Conservation (phyloP, 2,329 filamentous ascomycete species). For the Penicillium sp. region DNA sequence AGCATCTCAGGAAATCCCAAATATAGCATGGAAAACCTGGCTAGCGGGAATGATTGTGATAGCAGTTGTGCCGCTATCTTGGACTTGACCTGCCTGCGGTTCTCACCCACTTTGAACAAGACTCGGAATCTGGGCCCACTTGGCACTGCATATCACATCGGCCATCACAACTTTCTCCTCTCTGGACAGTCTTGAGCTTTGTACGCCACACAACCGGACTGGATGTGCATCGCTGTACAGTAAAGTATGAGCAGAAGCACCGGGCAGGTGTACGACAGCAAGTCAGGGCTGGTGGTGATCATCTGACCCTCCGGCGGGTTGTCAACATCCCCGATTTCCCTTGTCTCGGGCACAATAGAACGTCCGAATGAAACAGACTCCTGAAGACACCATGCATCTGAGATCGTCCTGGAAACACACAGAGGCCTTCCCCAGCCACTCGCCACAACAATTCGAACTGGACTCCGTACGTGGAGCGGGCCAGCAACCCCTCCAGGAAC, state of each 20-base stretch:
- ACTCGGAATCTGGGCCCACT: constrained; percentile 14
- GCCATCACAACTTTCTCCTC: constrained; percentile 9
- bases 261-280: neutral
- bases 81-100: neutral
- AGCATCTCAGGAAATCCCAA: neutral
- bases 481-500: neutral
- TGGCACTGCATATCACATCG: constrained; percentile 8
- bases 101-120: neutral
- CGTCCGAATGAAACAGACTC: neutral
- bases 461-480: constrained; percentile 15
- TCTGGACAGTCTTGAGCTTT: neutral
- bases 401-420: constrained; percentile 1
- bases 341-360: constrained; percentile 19
- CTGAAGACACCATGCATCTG: neutral
- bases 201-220: constrained; percentile 1
- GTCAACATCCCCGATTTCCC: constrained; percentile 8
- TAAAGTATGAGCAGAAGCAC: neutral
- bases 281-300: constrained; percentile 18
- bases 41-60: neutral
- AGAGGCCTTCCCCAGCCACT: constrained; percentile 3
- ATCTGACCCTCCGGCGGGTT: constrained; percentile 21
- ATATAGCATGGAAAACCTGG: neutral
- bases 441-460: constrained; percentile 16
- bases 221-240: neutral
- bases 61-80: neutral